Evolutionary conservation across 2,329 filamentous ascomycete species (phyloP), one percentile per base, ranked within the genome.

Genomic region (Stagonosporopsis rhizophila): DNA sequence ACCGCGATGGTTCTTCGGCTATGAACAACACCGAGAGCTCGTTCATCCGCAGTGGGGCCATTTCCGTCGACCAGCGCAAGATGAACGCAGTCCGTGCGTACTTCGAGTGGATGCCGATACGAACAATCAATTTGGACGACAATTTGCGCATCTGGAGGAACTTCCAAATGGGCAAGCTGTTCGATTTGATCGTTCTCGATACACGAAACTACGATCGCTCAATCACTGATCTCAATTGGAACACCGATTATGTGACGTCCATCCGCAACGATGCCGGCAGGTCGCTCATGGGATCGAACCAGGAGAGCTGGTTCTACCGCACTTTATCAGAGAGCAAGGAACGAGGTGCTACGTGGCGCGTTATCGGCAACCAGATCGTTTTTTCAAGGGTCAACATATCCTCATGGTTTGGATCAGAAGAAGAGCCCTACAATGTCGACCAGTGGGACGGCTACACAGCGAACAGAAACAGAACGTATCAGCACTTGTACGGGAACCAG

Each of bases 401-500:
- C 6, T 57, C 47, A 1, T 50, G 48, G 56, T 52, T 51, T 12
- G 52, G 52, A 8, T 55, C 49, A 7, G 35, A 44, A 14, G 37
- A 41, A 4, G 44, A 61, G 30, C 48, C 59, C 7, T 50, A 46
- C 38, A 79, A 86, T 66, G 80, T 81, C 59, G 85, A 87, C 63
- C 78, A 78, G 30, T 60, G 51, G 39, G 78, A 87, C 68, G 89
- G 68, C 7, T 91, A 91, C 67, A 77, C 82, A 44, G 82, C 86
- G 12, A 90, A 89, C 73, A 80, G 87, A 41, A 90, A 91, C 77
- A 81, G 88, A 22, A 91, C 88, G 0, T 78, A 89, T 15, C 76
- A 85, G 61, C 83, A 85, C 55, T 75, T 91, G 7, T 88, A 87
- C 62, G 78, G 85, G 34, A 84, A 89, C 69, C 78, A 85, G 15